These are phyloP conservation scores for Fragaria vesca DNA, from an alignment of 306 rosid genomes.

Conservation along the genomic window DNA sequence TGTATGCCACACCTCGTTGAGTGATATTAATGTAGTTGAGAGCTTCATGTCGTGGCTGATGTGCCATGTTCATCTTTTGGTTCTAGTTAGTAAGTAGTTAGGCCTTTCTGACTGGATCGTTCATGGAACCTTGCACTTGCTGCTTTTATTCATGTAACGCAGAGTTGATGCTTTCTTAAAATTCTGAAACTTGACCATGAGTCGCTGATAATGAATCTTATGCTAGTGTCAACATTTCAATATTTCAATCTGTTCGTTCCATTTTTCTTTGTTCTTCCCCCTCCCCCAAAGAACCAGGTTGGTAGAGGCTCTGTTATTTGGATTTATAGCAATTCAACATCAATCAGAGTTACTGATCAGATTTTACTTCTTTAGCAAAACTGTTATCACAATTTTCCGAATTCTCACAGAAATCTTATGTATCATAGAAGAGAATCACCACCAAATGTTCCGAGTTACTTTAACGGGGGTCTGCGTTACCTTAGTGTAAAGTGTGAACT, in stretches of 20 bases:
- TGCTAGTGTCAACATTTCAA: not conserved
- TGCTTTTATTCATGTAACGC: conserved; percentile 8
- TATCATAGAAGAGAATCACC: no score
- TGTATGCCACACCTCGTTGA: conserved; percentile 71
- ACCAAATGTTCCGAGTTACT: not conserved
- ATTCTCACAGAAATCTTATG: no score
- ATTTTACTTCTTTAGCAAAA: no score
- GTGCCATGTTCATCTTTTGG: conserved; percentile 8
- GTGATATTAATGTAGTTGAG: not conserved
- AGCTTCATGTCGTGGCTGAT: conserved; percentile 6
- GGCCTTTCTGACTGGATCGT: not conserved
- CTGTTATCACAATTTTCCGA: no score
- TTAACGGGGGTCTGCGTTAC: not conserved
- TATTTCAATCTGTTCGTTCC: not conserved
- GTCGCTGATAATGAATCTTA: not conserved
- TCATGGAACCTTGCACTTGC: not conserved
- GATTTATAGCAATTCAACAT: no score
- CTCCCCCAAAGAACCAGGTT: no score
- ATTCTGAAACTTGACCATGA: not conserved
- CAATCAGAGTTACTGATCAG: no score
- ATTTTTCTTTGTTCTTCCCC: not conserved
- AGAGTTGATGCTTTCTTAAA: not conserved
- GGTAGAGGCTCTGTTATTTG: no score
- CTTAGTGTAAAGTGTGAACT: not conserved
- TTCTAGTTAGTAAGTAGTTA: not conserved